Percentiles rank a stretch among this genome's conserved stretches.
phyloP scores from a whole-genome alignment of 257 asterid genomes.

The Solanum tacnaense region DNA sequence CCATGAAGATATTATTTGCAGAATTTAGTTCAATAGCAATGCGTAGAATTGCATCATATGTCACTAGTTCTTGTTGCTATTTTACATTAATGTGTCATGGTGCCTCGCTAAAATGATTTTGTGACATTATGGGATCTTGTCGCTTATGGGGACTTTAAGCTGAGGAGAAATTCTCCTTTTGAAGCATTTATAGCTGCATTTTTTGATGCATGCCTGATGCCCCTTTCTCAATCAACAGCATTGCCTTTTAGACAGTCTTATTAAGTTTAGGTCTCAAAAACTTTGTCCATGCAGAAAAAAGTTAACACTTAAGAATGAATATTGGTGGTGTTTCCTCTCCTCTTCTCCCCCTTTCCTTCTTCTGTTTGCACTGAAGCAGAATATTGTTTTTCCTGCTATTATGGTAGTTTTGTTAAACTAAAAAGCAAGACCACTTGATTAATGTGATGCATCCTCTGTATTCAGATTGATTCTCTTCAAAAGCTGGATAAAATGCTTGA shows the following conservation, averaged over 20 bases:
- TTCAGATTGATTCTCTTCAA: conserved; percentile 54
- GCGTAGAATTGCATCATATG: not conserved
- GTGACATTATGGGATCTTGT: not conserved
- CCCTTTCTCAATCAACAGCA: not conserved
- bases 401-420: not conserved
- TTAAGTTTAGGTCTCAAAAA: not conserved
- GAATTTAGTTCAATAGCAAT: not conserved
- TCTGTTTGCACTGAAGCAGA: not conserved
- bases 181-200: not conserved
- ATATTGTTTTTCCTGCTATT: not conserved
- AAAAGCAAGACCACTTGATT: not conserved
- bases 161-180: not conserved
- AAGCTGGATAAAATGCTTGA: conserved; percentile 66
- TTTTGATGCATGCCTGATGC: not conserved
- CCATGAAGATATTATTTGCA: not conserved
- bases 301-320: not conserved
- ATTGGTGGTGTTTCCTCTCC: not conserved
- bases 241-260: not conserved
- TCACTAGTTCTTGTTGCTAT: not conserved
- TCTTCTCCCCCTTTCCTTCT: not conserved
- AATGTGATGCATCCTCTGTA: not conserved
- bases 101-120: not conserved
- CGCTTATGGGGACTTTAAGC: not conserved
- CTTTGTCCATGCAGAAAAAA: not conserved
- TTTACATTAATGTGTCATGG: not conserved